Base-by-base conservation (phyloP, 306 rosid species). In the Luffa aegyptiaca region DNA sequence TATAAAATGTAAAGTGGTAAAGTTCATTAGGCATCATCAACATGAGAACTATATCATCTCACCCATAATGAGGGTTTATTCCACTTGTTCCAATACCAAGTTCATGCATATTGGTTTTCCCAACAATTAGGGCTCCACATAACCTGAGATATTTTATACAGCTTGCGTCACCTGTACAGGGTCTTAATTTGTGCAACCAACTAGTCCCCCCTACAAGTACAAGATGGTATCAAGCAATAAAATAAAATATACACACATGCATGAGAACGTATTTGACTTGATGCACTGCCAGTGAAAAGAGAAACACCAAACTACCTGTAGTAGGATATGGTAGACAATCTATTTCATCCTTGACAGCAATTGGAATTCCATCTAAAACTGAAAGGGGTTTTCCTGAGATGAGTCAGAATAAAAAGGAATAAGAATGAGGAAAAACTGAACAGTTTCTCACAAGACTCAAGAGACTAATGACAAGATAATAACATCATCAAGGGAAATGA, bases 61-160 rank as follows among this genome's bases (percentile, higher is more conserved):
- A 94, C 98, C 97, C 98, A 42, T 94, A 90, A 82, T 94, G 93
- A 48, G 97, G 97, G 84, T 94, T 94, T 70, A 91, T 94, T 58
- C 98, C 98, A 83, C 97, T 94, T 75, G 98, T 89, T 85, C 98
- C 98, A 42, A 94, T 84, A 7, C 98, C 98, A 84, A 94, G 95
- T 85, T 94, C 98, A 85, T 94, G 98, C 98, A 94, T 94, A 84
- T 94, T 94, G 82, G 95, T 91, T 81, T 94, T 94, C 49, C 98
- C 98, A 68, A 94, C 94, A 57, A 94, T 88, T 68, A 92, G 70
- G 46, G 97, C 93, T 6, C 98, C 98, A 1, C 97, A 92, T 64
- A 61, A 80, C 80, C 95, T 84, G 66, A 92, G 90, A 75, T 91
- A 87, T 87, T 89, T 85, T 56, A 94, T 93, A 72, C 97, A 94